A percentile compares a stretch with the other conserved stretches of the same genome.
Conservation (phyloP, 768 basidiomycete species). For the Rubroboletus pulcherrimus region DNA sequence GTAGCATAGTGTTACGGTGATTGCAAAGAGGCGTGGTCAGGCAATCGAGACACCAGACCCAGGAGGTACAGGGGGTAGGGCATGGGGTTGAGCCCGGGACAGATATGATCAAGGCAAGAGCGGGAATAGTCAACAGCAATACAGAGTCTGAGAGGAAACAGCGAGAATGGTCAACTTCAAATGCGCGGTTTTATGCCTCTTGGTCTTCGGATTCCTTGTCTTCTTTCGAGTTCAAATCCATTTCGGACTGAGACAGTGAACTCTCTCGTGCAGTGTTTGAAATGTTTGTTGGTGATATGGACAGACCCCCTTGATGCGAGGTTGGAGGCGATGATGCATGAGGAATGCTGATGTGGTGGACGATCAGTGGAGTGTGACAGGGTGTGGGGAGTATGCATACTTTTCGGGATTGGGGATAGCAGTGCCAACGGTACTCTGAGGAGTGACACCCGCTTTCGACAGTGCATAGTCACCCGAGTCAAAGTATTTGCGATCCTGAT, state of each 20-base stretch:
- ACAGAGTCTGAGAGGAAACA: conserved; percentile 4
- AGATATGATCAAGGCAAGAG: conserved; percentile 23
- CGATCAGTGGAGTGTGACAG: background rate
- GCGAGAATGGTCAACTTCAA: conserved; percentile 1
- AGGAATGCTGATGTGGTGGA: conserved; percentile 61
- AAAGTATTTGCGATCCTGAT: conserved; percentile 97
- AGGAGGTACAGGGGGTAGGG: conserved; percentile 6
- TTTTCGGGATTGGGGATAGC: conserved; percentile 98
- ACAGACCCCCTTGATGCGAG: conserved; percentile 52
- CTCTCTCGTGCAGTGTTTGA: conserved; percentile 65
- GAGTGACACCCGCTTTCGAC: conserved; percentile 90
- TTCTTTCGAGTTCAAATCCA: conserved; percentile 18
- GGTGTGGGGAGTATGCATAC: conserved; percentile 44
- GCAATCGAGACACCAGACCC: conserved; percentile 17
- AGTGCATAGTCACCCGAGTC: conserved; percentile 99
- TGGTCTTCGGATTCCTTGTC: conserved; percentile 12
- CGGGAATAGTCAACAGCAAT: conserved; percentile 20
- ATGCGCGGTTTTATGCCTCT: conserved; percentile 12
- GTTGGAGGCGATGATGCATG: conserved; percentile 76
- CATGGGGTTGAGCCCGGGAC: conserved; percentile 15
- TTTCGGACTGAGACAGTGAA: conserved; percentile 33
- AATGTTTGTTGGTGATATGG: conserved; percentile 72
- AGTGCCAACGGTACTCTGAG: conserved; percentile 86
- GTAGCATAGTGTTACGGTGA: conserved; percentile 22
- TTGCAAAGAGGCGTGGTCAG: conserved; percentile 7